phyloP scores from a whole-genome alignment of 306 rosid species.

The Urtica urens region DNA sequence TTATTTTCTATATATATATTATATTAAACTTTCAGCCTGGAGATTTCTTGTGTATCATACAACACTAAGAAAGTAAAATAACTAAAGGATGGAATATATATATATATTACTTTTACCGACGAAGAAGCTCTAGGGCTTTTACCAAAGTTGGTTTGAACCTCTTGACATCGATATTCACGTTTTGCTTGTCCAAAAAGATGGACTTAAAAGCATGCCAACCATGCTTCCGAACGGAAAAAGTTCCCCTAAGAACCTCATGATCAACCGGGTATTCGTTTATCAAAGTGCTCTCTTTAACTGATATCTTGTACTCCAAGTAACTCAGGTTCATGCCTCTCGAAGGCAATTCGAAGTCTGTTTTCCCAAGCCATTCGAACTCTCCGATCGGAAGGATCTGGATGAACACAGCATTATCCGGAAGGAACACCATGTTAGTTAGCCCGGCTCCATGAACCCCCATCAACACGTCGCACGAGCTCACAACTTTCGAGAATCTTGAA shows the following conservation, averaged over 20 bases:
- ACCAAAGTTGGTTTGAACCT: slow-evolving; percentile 60
- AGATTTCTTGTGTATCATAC: too few relatives aligned
- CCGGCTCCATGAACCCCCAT: slow-evolving; percentile 98
- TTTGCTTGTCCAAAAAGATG: slow-evolving; percentile 60
- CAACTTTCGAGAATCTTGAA: slow-evolving; percentile 36
- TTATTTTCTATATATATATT: too few relatives aligned
- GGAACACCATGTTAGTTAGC: slow-evolving; percentile 72
- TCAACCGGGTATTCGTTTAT: slow-evolving; percentile 56
- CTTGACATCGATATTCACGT: slow-evolving; percentile 45
- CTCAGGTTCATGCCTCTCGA: slow-evolving; percentile 55
- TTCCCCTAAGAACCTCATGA: slow-evolving; percentile 37
- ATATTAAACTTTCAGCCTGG: too few relatives aligned
- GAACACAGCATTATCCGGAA: slow-evolving; percentile 64
- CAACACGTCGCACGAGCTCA: slow-evolving; percentile 79
- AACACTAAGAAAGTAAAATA: not conserved
- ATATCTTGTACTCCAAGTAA: slow-evolving; percentile 65
- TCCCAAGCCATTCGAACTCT: slow-evolving; percentile 59
- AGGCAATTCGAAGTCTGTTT: slow-evolving; percentile 37
- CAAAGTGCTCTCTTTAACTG: slow-evolving; percentile 59
- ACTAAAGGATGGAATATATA: not conserved
- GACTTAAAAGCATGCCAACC: slow-evolving; percentile 50
- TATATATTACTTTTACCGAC: slow-evolving; percentile 13
- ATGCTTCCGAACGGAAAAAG: slow-evolving; percentile 29
- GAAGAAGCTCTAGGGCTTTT: slow-evolving; percentile 71
- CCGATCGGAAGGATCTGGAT: slow-evolving; percentile 77